Base-by-base conservation (phyloP, 176 grass and related monocot species). In the Alopecurus myosuroides region DNA sequence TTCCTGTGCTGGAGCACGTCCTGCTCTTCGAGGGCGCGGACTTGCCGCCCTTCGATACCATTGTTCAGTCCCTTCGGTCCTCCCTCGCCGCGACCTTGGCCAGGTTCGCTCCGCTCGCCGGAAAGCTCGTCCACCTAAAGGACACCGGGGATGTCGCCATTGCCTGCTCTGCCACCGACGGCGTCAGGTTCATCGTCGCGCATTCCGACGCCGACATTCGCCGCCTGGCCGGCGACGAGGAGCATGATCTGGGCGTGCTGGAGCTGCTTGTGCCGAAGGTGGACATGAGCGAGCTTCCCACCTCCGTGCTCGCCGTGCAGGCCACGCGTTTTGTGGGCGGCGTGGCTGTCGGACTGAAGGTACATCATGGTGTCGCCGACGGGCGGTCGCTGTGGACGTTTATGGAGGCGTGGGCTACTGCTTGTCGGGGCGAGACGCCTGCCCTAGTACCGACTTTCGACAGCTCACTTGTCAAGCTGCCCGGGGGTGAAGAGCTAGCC, bases 251-350 rank as follows among this genome's bases (percentile, higher is more conserved):
- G 37, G 31, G 13, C 4, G 42, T 82, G n/a, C 56, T 92, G 26
- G 64, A 57, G 62, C 60, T 15, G 57, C 85, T 92, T 42, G 87
- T 84, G 35, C 86, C 85, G 2, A 63, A 85, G 44, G n/a, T 84
- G 34, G 80, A 84, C 39, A 84, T 84, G 86, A 9, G n/a, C 25
- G 11, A 61, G 67, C 50, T 94, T 28, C 93, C 93, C 5, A 60
- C 82, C 19, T 18, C 87, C 26, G 26, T 90, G n/a, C 80, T 88
- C 49, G 87, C 89, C 4, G 73, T 90, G 85, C 89, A 94, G 74
- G 88, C 65, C 51, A 94, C 79, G 39, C 78, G 77, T 1, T 33
- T 90, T 29, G 23, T 6, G 12, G 71, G 30, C 40, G 77, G 82
- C 14, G 11, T 84, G 41, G 81, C 86, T 0, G 1, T 89, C 46